These are phyloP conservation scores for Pichia sp. DNA, from an alignment of 1,139 yeast species.

Conservation along the genomic window DNA sequence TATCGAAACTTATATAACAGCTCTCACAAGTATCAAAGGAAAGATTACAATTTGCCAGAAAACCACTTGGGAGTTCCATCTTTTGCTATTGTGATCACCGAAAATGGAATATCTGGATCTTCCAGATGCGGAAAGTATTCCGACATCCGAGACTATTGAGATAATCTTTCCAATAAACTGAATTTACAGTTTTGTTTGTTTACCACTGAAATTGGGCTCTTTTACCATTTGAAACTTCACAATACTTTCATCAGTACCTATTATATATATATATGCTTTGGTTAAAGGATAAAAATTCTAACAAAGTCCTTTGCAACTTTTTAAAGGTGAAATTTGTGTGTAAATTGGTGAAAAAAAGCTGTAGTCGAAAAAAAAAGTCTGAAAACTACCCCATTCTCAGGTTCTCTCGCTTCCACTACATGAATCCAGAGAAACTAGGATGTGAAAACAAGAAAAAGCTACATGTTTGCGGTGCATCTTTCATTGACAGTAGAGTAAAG, in stretches of 20 bases:
- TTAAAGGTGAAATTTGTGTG: too few relatives aligned
- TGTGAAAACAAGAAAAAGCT: not conserved
- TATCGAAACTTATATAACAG: too few relatives aligned
- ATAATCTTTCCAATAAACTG: not conserved
- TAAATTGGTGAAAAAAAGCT: not conserved
- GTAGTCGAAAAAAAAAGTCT: not conserved
- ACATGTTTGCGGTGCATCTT: not conserved
- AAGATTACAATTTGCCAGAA: too few relatives aligned
- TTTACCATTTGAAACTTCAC: too few relatives aligned
- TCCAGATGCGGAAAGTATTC: not conserved
- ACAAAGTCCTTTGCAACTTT: too few relatives aligned
- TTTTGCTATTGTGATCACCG: slow-evolving; percentile 11
- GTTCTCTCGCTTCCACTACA: not conserved
- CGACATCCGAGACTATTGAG: not conserved
- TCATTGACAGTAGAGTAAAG: too few relatives aligned
- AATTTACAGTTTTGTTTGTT: not conserved
- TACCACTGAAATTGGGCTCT: not conserved
- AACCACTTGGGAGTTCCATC: not conserved
- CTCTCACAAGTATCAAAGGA: too few relatives aligned
- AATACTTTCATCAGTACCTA: too few relatives aligned
- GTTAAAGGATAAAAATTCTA: too few relatives aligned
- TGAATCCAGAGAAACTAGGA: not conserved
- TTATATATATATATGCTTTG: too few relatives aligned
- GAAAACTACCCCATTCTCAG: not conserved
- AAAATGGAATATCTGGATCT: slow-evolving; percentile 3